Conservation (phyloP, 192 early-diverging fungal species). For the Oehlia diaphana region DNA sequence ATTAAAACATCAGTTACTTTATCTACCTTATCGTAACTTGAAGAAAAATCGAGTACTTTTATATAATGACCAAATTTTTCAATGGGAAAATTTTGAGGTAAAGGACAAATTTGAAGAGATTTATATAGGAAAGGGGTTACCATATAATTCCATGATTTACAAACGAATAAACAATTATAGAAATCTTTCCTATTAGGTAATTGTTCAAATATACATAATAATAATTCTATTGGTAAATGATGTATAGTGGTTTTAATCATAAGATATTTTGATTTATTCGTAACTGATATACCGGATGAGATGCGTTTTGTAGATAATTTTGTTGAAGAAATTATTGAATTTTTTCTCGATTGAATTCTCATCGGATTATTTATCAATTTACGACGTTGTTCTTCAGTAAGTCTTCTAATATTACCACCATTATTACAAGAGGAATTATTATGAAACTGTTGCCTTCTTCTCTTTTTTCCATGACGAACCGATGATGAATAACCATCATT, state of each 20-base stretch:
- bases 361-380: slow-evolving; percentile 9
- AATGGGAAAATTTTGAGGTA: slow-evolving; percentile 14
- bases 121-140: slow-evolving; percentile 4
- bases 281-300: background rate
- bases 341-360: background rate
- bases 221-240: background rate
- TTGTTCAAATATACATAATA: slow-evolving; percentile 1
- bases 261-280: background rate
- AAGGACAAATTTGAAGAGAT: slow-evolving; percentile 12
- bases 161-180: slow-evolving; percentile 7
- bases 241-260: background rate
- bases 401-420: background rate
- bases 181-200: background rate
- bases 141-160: slow-evolving; percentile 12
- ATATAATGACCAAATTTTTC: slow-evolving; percentile 12
- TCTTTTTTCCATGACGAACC: background rate
- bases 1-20: background rate
- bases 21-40: background rate
- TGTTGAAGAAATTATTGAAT: background rate
- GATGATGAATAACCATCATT: background rate
- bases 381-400: background rate
- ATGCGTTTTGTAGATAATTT: background rate
- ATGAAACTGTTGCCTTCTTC: background rate
- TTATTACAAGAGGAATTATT: background rate
- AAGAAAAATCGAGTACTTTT: slow-evolving; percentile 8